Evolutionary conservation across 2,329 filamentous ascomycete genomes (phyloP).

Genomic region (Lachnellula suecica): DNA sequence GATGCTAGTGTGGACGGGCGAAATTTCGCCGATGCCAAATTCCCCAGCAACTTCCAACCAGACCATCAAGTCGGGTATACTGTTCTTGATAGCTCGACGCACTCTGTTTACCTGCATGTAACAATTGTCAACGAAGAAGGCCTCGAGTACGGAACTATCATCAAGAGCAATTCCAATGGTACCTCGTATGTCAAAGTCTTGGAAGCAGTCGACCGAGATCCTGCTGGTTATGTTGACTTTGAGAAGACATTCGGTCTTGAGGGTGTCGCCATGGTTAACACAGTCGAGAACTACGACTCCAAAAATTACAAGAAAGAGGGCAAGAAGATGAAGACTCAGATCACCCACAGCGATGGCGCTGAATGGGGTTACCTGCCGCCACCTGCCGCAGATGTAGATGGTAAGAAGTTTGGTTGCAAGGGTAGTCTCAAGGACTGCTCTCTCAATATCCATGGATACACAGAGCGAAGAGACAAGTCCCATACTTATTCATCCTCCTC

Average conservation of each 20-base stretch:
- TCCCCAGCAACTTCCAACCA: constrained; percentile 82
- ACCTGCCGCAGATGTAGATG: constrained; percentile 69
- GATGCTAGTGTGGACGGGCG: constrained; percentile 83
- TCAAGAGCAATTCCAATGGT: constrained; percentile 98
- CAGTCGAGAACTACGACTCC: constrained; percentile 71
- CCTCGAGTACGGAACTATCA: constrained; percentile 77
- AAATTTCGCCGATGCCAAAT: constrained; percentile 78
- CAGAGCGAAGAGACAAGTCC: constrained; percentile 77
- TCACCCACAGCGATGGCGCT: constrained; percentile 94
- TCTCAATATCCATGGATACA: constrained; percentile 93
- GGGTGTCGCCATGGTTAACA: constrained; percentile 84
- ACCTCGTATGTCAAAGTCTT: constrained; percentile 90
- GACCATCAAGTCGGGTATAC: constrained; percentile 83
- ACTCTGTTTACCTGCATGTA: constrained; percentile 92
- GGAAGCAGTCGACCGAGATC: constrained; percentile 77
- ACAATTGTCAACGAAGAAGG: constrained; percentile 67
- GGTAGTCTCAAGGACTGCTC: constrained; percentile 69
- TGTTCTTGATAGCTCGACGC: constrained; percentile 89
- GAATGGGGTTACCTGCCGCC: constrained; percentile 78
- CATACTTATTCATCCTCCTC: constrained; percentile 87
- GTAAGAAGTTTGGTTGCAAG: constrained; percentile 69
- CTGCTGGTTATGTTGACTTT: constrained; percentile 81
- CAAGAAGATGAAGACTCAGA: constrained; percentile 86
- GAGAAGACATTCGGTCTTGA: constrained; percentile 93
- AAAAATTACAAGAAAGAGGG: constrained; percentile 52